Percentiles rank a stretch among this genome's conserved stretches.
These are phyloP conservation scores for Phytophthora foliorum DNA, from an alignment of 352 stramenopile genomes.

Conservation along the genomic window DNA sequence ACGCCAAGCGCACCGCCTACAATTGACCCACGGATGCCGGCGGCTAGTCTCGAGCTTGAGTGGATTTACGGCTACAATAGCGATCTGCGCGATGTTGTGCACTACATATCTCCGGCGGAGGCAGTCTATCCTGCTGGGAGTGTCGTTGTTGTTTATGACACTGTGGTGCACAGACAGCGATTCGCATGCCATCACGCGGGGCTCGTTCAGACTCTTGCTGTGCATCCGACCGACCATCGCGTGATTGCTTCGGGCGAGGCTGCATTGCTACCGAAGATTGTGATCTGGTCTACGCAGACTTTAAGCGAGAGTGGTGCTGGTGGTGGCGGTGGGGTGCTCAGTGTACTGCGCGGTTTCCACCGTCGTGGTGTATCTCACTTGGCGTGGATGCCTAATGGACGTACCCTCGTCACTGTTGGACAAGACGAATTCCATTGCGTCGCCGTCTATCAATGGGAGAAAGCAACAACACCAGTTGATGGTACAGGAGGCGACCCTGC, in stretches of 20 bases:
- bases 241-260: conserved; percentile 75
- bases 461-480: conserved; percentile 10
- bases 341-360: conserved; percentile 76
- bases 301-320: conserved; percentile 41
- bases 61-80: conserved; percentile 89
- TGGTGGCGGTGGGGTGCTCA: conserved; percentile 52
- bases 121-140: conserved; percentile 71
- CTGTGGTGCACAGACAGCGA: conserved; percentile 74
- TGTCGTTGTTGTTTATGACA: conserved; percentile 77
- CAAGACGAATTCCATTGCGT: conserved; percentile 78
- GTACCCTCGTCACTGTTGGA: conserved; percentile 72
- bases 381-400: conserved; percentile 78
- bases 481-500: conserved; percentile 15
- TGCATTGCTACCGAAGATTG: conserved; percentile 66
- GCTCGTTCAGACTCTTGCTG: conserved; percentile 63
- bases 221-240: conserved; percentile 58
- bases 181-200: conserved; percentile 75
- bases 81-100: conserved; percentile 59
- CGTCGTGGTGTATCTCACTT: conserved; percentile 68
- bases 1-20: conserved; percentile 65
- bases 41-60: conserved; percentile 75
- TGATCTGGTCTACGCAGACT: conserved; percentile 65
- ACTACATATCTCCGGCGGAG: conserved; percentile 74
- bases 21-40: conserved; percentile 57
- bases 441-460: conserved; percentile 83